Conservation (phyloP, 805 yeast genomes). For the Candida koratica region DNA sequence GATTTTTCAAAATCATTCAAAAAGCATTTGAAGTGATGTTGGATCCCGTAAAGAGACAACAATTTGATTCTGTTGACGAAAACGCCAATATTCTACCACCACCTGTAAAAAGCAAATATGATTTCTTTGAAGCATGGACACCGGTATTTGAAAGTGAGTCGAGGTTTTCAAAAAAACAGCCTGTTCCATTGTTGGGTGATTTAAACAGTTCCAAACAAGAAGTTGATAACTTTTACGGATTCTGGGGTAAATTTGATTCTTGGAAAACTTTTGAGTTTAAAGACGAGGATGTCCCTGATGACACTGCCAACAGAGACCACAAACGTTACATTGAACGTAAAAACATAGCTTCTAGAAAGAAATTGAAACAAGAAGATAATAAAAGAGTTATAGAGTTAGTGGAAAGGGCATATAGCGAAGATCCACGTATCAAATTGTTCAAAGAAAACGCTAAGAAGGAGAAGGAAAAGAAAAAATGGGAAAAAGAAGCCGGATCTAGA, state of each 20-base stretch:
- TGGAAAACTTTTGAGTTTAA: conserved; percentile 98
- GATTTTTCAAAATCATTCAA: conserved; percentile 96
- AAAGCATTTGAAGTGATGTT: conserved; percentile 89
- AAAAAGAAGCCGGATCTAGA: conserved; percentile 95
- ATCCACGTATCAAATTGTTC: conserved; percentile 91
- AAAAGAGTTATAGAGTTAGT: conserved; percentile 81
- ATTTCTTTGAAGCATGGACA: conserved; percentile 88
- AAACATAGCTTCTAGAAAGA: conserved; percentile 93
- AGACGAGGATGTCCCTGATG: conserved; percentile 99
- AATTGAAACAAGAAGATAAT: conserved; percentile 96
- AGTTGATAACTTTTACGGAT: conserved; percentile 84
- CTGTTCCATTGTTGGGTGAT: conserved; percentile 80
- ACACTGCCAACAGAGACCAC: conserved; percentile 98
- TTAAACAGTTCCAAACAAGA: conserved; percentile 65
- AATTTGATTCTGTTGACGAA: conserved; percentile 92
- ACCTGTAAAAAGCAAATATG: conserved; percentile 57
- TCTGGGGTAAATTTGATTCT: conserved; percentile 94
- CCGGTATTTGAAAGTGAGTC: conserved; percentile 88
- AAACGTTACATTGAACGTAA: conserved; percentile 97
- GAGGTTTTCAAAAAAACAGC: conserved; percentile 87
- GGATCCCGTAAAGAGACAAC: conserved; percentile 83
- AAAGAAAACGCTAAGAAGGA: conserved; percentile 93
- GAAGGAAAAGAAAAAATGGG: conserved; percentile 95
- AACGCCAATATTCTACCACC: conserved; percentile 85
- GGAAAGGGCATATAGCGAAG: conserved; percentile 83